Evolutionary conservation across 1,139 yeast genomes (phyloP), one percentile per base, ranked within the genome.

Genomic region (Geotrichum aggregatum): DNA sequence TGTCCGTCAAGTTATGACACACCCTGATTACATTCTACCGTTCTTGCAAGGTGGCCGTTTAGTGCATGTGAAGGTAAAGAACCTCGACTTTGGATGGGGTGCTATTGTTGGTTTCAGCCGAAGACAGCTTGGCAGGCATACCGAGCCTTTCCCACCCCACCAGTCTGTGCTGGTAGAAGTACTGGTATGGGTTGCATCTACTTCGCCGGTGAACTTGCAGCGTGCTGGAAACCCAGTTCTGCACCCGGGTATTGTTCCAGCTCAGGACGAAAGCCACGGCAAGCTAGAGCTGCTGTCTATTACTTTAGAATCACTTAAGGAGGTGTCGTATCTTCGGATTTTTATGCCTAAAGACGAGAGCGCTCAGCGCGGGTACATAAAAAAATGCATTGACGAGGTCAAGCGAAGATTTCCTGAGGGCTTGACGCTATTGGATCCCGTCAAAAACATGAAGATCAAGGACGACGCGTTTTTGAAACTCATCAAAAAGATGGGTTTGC

Each of bases 1-100:
- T 66, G 80, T 86, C 54, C 78, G 88, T 52, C 83, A 83, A 59
- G 84, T 92, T 22, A 78, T 91, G n/a, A 85, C 96, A 1, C 97
- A 92, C 66, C 99, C 99, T 1, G 86, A 94, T 8, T 83, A 91
- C 66, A 76, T 84, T 28, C 73, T 91, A 52, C 87, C 87, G 31
- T 94, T 85, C 66, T 73, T 94, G 61, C 95, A 89, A 68, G 82
- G 88, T 26, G 99, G 99, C 36, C 79, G 98, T 69, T 77, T 94
- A 54, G 72, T 91, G 44, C 82, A 83, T 61, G 80, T 94, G 18
- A 77, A 77, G 54, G 73, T 82, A 40, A 78, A 66, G 16, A 70
- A 58, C 14, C 57, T 65, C 3, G 87, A 89, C 59, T 94, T 89
- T 66, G 97, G 96, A 10, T 94, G 98, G 98, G 97, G 92, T 52